Evolutionary conservation across 2,329 filamentous ascomycete genomes (phyloP), one percentile per base, ranked within the genome.

Genomic region (Fusarium brevicatenulatum): DNA sequence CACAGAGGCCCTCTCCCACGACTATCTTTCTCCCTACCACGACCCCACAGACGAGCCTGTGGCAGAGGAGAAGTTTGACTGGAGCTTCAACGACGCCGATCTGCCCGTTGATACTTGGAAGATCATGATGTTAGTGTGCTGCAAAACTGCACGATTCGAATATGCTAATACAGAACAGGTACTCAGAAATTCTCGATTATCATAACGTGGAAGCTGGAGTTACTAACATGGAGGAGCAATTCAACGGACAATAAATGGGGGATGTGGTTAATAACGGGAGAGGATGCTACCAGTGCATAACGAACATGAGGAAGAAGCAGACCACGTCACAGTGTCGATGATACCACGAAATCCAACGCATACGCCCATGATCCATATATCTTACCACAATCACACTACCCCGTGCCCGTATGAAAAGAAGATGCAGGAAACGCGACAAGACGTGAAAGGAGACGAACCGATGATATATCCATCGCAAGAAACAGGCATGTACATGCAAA

Each of bases 101-200:
- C 86, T 99, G 64, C 95, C 96, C 2, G 95, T 98, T 56, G 96
- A 99, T 81, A 97, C 95, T n/a, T 99, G 96, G 96, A 99, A 99
- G 87, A 98, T 99, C 81, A 99, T 98, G 96, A 99, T 99, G 96
- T 97, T 88, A 80, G 92, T 59, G 21, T 12, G 15, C 40, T 19
- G 23, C 21, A 30, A 40, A 19, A 28, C 8, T 10, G 16, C 3
- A 25, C 6, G 16, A 21, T 46, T 25, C n/a, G 16, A 18, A 55
- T 21, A 23, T 39, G 36, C 58, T 76, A 66, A 78, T 61, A 56
- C 40, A 9, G 36, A 18, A 3, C 81, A 97, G 95, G 95, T 98
- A 98, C 87, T 97, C 95, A 58, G 95, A 98, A 83, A 98, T 99
- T 78, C 92, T 98, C 78, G 95, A 98, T 83, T 98, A 98, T 84